Percentiles rank a stretch among this genome's conserved stretches.
Evolutionary conservation across 2,329 filamentous ascomycete species (phyloP).

Genomic region (Microthyrium microscopicum): DNA sequence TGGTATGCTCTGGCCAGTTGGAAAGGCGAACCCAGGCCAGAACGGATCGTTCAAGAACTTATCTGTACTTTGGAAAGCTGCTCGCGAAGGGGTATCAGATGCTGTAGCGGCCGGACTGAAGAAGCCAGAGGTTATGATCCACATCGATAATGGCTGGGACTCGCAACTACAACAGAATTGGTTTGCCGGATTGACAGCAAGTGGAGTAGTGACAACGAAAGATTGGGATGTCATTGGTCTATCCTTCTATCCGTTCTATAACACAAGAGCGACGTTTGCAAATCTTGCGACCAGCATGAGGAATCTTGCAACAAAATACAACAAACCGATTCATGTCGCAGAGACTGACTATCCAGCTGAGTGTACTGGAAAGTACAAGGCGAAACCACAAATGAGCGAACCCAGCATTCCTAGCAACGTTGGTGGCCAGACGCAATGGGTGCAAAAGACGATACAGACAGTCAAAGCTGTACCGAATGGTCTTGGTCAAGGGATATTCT

Average conservation of each 20-base stretch:
- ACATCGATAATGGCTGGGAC: slow-evolving; percentile 59
- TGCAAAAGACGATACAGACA: slow-evolving; percentile 41
- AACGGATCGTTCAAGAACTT: too few species aligned
- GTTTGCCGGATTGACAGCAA: slow-evolving; percentile 40
- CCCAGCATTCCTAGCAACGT: slow-evolving; percentile 48
- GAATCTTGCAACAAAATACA: slow-evolving; percentile 44
- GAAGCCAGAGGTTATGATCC: slow-evolving; percentile 54
- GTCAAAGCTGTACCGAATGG: slow-evolving; percentile 38
- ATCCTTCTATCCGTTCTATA: slow-evolving; percentile 60
- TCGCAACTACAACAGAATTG: slow-evolving; percentile 49
- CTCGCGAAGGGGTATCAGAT: background rate
- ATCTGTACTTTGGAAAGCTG: slow-evolving; percentile 26
- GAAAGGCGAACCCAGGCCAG: too few species aligned
- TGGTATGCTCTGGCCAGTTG: slow-evolving; percentile 51
- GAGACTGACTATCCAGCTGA: slow-evolving; percentile 55
- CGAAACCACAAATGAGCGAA: slow-evolving; percentile 24
- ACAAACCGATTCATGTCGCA: slow-evolving; percentile 50
- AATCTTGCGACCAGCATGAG: slow-evolving; percentile 37
- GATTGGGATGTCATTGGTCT: slow-evolving; percentile 60
- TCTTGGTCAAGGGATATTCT: slow-evolving; percentile 40
- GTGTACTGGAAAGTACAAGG: slow-evolving; percentile 35
- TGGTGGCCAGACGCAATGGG: slow-evolving; percentile 44
- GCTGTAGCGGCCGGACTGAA: slow-evolving; percentile 22
- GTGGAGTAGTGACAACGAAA: slow-evolving; percentile 30
- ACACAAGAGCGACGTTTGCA: slow-evolving; percentile 35